phyloP scores from a whole-genome alignment of 495 filamentous ascomycete genomes.

The Talaromyces liani region DNA sequence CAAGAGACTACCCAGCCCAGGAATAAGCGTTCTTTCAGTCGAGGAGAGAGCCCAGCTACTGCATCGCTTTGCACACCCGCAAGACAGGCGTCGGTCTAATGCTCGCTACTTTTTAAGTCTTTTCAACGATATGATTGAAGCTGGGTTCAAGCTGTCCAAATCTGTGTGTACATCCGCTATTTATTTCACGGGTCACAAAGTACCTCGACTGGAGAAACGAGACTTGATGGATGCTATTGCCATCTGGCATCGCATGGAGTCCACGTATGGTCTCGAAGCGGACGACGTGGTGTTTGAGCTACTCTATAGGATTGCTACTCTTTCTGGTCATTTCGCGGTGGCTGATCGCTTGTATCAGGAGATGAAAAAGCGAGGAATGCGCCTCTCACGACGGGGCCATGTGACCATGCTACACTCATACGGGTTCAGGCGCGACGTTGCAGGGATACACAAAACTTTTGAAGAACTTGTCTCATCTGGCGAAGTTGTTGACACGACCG shows the following conservation, averaged over 20 bases:
- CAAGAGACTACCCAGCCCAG: conserved; percentile 52
- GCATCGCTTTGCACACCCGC: conserved; percentile 51
- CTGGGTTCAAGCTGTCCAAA: conserved; percentile 53
- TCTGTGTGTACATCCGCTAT: conserved; percentile 80
- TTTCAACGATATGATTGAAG: conserved; percentile 70
- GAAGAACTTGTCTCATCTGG: conserved; percentile 68
- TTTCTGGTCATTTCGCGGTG: conserved; percentile 71
- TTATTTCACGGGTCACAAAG: conserved; percentile 65
- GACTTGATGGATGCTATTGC: conserved; percentile 68
- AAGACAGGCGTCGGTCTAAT: conserved; percentile 31
- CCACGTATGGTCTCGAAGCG: conserved; percentile 51
- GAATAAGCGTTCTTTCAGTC: conserved; percentile 55
- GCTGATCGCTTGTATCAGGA: conserved; percentile 79
- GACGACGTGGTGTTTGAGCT: conserved; percentile 81
- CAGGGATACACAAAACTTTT: conserved; percentile 64
- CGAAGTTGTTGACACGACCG: conserved; percentile 81
- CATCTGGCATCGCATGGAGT: conserved; percentile 88
- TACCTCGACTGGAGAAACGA: conserved; percentile 48
- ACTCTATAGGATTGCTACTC: conserved; percentile 81
- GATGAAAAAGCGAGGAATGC: conserved; percentile 59
- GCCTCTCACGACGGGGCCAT: conserved; percentile 65
- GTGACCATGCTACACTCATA: conserved; percentile 75
- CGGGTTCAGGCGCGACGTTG: conserved; percentile 60
- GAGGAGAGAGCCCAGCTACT: conserved; percentile 57
- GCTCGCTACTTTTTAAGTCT: conserved; percentile 72